Evolutionary conservation across 148 eudicot species (phyloP), one percentile per base, ranked within the genome.

Genomic region (Chenopodium suecicum): DNA sequence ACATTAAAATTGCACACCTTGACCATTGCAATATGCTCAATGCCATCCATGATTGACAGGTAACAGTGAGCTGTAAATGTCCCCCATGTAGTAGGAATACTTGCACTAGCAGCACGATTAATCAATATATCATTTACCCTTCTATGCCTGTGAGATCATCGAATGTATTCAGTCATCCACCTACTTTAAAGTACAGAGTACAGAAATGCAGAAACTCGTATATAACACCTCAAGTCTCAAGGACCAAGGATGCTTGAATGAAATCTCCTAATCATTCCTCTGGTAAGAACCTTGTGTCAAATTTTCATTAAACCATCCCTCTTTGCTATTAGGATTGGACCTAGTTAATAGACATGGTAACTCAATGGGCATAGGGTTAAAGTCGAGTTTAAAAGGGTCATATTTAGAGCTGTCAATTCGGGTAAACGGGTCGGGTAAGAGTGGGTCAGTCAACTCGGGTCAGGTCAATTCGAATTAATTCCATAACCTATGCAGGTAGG

Each of bases 21-120:
- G 75, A 92, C 93, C 95, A 89, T 88, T 3, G 93, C 93, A 73
- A 89, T 88, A 77, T 90, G 96, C 85, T 91, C 91, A 56, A 89
- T 89, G 52, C 93, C 90, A 78, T 92, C 91, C 78, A 88, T 64
- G 77, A 89, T 71, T 22, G 96, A 92, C 74, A 82, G 80, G 46
- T 82, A 92, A 47, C 47, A 74, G 25, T 64, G 44, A 46, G 63
- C 64, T 65, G 62, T 64, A 29, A 62, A 75, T 31, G 52, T 34
- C 13, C 62, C 77, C 77, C 70, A 44, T 46, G 14, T 25, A 25
- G 44, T 44, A 58, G 82, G 82, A 17, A 80, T 80, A 17, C 12
- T 44, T 27, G 89, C 93, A 82, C 85, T 84, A 34, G 95, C 87
- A 86, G 92, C 62, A 60, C 58, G 87, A 31, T 92, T 90, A 68